Evolutionary conservation across 2,329 filamentous ascomycete genomes (phyloP), one percentile per base, ranked within the genome.

Genomic region (Septoria petroselini): DNA sequence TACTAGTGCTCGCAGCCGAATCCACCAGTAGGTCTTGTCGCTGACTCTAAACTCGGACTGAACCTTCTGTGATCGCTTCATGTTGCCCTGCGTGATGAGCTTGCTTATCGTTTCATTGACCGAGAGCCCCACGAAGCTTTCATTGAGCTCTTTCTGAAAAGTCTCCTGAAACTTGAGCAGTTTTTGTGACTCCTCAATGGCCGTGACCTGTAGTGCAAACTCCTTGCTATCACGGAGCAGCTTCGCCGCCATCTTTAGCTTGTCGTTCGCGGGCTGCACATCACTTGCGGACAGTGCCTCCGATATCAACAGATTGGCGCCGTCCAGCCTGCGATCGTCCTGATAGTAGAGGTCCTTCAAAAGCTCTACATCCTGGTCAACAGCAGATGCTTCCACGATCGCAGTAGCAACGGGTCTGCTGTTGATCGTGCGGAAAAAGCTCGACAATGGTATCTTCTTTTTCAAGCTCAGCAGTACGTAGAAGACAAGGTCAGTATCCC

Each of bases 261-360:
- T 97, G 68, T 97, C 93, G 1, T 81, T 79, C 4, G 87, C 80
- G 1, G 83, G 84, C 27, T 83, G 78, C 19, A 83, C 75, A 55
- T 86, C 83, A 1, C 82, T 77, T 64, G 93, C 87, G 3, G 78
- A 73, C 6, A 98, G 75, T 0, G 91, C 88, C 70, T 98, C 91
- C 15, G 83, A 82, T 11, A 98, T 75, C 52, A 97, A 86, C 1
- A 98, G 82, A 50, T 89, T 86, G 0, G 91, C 87, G 2, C 93
- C 90, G 58, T 97, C 93, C 4, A 90, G 75, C 3, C 91, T 82
- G 4, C 91, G 83, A 67, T 98, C 93, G 62, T 97, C 93, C 71
- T 97, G 93, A 67, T 98, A 98, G 72, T 93, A 98, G 3, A 98
- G 76, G 65, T 97, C 93, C 64, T 97, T 98, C 19, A 98, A 80